Conservation (phyloP, 75 land plant genomes). For the Sequoiadendron giganteum region DNA sequence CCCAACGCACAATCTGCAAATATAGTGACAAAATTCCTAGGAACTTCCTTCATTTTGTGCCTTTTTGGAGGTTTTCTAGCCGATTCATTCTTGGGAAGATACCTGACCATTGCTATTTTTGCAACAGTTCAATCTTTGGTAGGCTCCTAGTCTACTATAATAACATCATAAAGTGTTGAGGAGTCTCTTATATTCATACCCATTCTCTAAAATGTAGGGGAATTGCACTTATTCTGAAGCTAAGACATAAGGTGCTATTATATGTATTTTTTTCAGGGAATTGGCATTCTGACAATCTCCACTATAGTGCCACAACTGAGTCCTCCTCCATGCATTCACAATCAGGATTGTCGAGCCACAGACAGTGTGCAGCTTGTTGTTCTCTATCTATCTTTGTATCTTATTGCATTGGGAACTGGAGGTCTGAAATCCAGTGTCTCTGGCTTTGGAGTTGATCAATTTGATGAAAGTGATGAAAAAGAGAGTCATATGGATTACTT, state of each 20-base stretch:
- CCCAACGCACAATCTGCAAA: constrained; percentile 63
- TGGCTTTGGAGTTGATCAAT: constrained; percentile 80
- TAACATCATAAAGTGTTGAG: not conserved
- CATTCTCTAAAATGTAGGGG: not conserved
- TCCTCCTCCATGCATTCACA: constrained; percentile 49
- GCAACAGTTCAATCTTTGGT: constrained; percentile 47
- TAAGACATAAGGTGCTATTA: not conserved
- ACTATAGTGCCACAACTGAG: constrained; percentile 51
- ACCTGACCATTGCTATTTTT: constrained; percentile 50
- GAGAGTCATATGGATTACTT: constrained; percentile 56
- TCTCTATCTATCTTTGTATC: constrained; percentile 56
- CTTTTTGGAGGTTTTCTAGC: constrained; percentile 83
- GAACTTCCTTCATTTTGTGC: constrained; percentile 62
- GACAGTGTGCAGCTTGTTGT: constrained; percentile 36
- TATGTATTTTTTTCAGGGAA: constrained; percentile 44
- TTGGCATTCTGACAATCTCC: constrained; percentile 38
- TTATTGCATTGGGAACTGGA: constrained; percentile 76
- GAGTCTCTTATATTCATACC: not conserved
- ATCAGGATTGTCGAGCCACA: constrained; percentile 33
- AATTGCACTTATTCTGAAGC: not conserved
- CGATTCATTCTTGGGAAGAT: constrained; percentile 74
- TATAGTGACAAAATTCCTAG: constrained; percentile 73
- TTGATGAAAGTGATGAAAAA: constrained; percentile 63
- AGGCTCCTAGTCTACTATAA: not conserved
- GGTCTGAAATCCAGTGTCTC: constrained; percentile 79